Percentiles rank a stretch among this genome's conserved stretches.
These are phyloP conservation scores for Ophiostoma perfectum DNA, from an alignment of 2,329 filamentous ascomycete species.

Conservation along the genomic window DNA sequence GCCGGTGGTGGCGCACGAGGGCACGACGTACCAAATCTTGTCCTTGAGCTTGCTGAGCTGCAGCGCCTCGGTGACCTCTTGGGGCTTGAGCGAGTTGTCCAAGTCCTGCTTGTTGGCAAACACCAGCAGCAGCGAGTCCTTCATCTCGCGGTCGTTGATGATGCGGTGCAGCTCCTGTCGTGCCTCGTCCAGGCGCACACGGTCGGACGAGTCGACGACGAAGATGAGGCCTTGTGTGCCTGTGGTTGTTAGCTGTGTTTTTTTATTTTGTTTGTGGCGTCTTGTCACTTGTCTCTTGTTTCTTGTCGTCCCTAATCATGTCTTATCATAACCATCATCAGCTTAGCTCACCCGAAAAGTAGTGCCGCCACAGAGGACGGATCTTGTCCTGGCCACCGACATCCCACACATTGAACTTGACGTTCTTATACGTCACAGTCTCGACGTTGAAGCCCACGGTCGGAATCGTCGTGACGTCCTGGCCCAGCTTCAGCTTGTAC, in stretches of 20 bases:
- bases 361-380: constrained; percentile 92
- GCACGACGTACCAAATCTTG: constrained; percentile 79
- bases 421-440: constrained; percentile 98
- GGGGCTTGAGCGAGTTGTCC: constrained; percentile 69
- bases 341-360: constrained; percentile 68
- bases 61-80: constrained; percentile 72
- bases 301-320: no score
- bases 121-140: constrained; percentile 86
- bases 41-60: constrained; percentile 73
- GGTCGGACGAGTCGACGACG: constrained; percentile 94
- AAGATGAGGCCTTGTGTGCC: constrained; percentile 97
- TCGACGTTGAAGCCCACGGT: constrained; percentile 99
- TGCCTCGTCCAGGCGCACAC: constrained; percentile 85
- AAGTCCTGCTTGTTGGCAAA: constrained; percentile 99
- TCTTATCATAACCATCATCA: background rate
- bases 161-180: constrained; percentile 91
- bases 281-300: background rate
- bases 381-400: constrained; percentile 99
- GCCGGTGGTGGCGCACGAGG: constrained; percentile 74
- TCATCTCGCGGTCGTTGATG: constrained; percentile 96
- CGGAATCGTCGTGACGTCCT: constrained; percentile 96
- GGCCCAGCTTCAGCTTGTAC: constrained; percentile 97
- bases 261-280: background rate
- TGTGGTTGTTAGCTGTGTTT: constrained; percentile 35
- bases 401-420: constrained; percentile 99